A percentile compares a stretch with the other conserved stretches of the same genome.
phyloP scores from a whole-genome alignment of 352 stramenopile species.

The Albugo laibachii region DNA sequence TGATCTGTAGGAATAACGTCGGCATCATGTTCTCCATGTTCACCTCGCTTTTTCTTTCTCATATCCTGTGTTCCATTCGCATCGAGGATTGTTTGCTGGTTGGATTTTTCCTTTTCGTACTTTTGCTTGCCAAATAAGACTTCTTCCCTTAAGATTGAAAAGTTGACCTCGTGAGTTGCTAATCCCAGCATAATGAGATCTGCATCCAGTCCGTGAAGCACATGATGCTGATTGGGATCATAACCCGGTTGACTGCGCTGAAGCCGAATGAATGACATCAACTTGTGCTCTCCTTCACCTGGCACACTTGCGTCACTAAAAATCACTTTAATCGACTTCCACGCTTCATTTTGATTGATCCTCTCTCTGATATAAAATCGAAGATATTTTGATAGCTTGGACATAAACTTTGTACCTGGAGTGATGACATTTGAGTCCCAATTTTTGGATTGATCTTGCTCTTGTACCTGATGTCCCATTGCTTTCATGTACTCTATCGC shows the following conservation, averaged over 20 bases:
- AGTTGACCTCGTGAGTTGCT: slow-evolving; percentile 96
- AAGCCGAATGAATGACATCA: slow-evolving; percentile 94
- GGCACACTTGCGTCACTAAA: slow-evolving; percentile 92
- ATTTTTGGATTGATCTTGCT: slow-evolving; percentile 40
- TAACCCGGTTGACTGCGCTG: slow-evolving; percentile 90
- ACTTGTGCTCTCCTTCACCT: slow-evolving; percentile 99
- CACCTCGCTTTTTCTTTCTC: slow-evolving; percentile 48
- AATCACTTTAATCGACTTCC: slow-evolving; percentile 89
- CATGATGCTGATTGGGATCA: slow-evolving; percentile 93
- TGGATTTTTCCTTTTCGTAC: slow-evolving; percentile 47
- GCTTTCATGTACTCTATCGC: slow-evolving; percentile 84
- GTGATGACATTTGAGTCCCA: slow-evolving; percentile 99
- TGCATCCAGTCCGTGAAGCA: slow-evolving; percentile 95
- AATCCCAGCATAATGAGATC: slow-evolving; percentile 99
- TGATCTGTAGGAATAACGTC: slow-evolving; percentile 63
- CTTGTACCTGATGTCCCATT: slow-evolving; percentile 63
- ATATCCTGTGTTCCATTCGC: slow-evolving; percentile 37
- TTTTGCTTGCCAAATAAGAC: slow-evolving; percentile 75
- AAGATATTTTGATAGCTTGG: slow-evolving; percentile 81
- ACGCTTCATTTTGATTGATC: slow-evolving; percentile 85
- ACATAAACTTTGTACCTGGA: slow-evolving; percentile 96
- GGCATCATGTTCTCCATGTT: slow-evolving; percentile 68
- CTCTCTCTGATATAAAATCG: slow-evolving; percentile 87
- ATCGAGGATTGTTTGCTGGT: slow-evolving; percentile 37
- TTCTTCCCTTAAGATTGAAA: slow-evolving; percentile 96